Base-by-base conservation (phyloP, 208 protist species). In the Trypanosoma rangeli region DNA sequence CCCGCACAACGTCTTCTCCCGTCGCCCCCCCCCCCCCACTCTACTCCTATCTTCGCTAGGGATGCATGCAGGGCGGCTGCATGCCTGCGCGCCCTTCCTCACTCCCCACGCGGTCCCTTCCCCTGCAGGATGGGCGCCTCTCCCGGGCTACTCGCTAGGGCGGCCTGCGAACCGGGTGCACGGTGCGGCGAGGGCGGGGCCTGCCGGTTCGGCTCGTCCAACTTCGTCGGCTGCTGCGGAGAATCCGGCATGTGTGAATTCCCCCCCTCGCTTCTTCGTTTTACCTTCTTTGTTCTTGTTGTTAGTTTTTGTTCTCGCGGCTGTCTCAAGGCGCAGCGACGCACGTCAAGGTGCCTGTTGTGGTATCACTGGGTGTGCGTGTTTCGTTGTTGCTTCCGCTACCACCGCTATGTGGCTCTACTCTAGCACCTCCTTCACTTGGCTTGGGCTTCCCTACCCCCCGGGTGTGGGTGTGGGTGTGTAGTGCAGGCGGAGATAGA, bases 171-270 rank as follows among this genome's bases (percentile, higher is more conserved):
- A 64, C 58, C 68, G 57, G 33, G 69, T 24, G 44, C 70, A 22
- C 20, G 80, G 76, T 31, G 68, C 39, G 76, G 75, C 60, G 26
- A 57, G 37, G 78, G 69, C 12, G 71, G 73, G 50, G 66, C 70
- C 69, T 78, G 80, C 35, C 76, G 74, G 24, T 58, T 49, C 1
- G 80, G 80, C 61, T 82, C 80, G 18, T 79, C 76, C 22, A 82
- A 69, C 22, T 62, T 63, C 29, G 39, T 61, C 13, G 71, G 56
- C 48, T 70, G 71, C 20, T 56, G 50, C 24, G 28, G 31, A 16
- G 35, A 20, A 10, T 64, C 57, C 39, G 29, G 12, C 53, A 57
- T 60, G 29, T 15, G 39, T 48, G 35, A 2, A 0, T 55, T 52
- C 10, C 1, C 29, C 13, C 3, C 46, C 10, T n/a, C 20, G 5